phyloP scores from a whole-genome alignment of 768 basidiomycete species.

The Lanmaoa rubissima region DNA sequence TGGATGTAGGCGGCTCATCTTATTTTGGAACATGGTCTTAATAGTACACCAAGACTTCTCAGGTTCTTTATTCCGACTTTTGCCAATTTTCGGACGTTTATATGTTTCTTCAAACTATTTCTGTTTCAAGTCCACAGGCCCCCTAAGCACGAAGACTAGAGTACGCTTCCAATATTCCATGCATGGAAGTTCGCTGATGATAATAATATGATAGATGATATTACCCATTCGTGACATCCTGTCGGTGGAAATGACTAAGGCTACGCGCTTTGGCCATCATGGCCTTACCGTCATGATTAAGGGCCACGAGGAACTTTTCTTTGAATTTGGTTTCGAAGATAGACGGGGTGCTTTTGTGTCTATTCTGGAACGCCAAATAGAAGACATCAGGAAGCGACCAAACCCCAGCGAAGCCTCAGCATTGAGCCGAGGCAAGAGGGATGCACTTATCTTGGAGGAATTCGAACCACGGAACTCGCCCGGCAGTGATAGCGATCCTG shows the following conservation, averaged over 20 bases:
- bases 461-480: slow-evolving; percentile 55
- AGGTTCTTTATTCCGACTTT: slow-evolving; percentile 82
- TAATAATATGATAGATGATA: slow-evolving; percentile 68
- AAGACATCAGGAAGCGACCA: slow-evolving; percentile 56
- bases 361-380: slow-evolving; percentile 79
- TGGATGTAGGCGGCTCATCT: slow-evolving; percentile 64
- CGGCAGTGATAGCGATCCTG: slow-evolving; percentile 39
- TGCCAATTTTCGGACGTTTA: slow-evolving; percentile 87
- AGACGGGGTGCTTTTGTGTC: slow-evolving; percentile 75
- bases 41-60: slow-evolving; percentile 69
- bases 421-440: slow-evolving; percentile 55
- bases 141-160: slow-evolving; percentile 75
- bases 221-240: slow-evolving; percentile 89
- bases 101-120: slow-evolving; percentile 92
- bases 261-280: slow-evolving; percentile 85
- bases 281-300: slow-evolving; percentile 89
- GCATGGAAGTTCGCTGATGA: slow-evolving; percentile 2
- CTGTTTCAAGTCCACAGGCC: slow-evolving; percentile 90
- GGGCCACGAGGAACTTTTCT: slow-evolving; percentile 96
- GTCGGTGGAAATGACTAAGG: slow-evolving; percentile 78
- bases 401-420: slow-evolving; percentile 41
- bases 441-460: slow-evolving; percentile 83
- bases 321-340: slow-evolving; percentile 84
- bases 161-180: slow-evolving; percentile 45
- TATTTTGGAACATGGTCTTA: neutral